These are phyloP conservation scores for Hebeloma cylindrosporum DNA, from an alignment of 768 basidiomycete genomes.

Conservation along the genomic window DNA sequence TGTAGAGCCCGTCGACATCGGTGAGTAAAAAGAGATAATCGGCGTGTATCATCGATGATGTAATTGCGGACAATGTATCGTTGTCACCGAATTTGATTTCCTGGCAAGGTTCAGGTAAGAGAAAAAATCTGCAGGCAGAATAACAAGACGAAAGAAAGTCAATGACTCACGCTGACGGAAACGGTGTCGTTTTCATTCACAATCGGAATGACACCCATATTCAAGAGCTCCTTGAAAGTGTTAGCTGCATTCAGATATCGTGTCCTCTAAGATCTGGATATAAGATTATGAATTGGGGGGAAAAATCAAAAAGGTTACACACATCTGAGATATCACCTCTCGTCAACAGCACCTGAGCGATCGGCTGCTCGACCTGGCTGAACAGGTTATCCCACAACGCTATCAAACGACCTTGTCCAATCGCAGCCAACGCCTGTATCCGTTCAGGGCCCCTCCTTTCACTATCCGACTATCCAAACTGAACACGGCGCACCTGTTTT, in stretches of 20 bases:
- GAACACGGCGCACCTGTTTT: constrained; percentile 67
- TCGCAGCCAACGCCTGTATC: constrained; percentile 88
- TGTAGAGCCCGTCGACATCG: constrained; percentile 95
- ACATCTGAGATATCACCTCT: constrained; percentile 98
- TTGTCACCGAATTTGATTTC: constrained; percentile 99
- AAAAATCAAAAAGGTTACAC: constrained; percentile 20
- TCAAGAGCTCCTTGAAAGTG: constrained; percentile 87
- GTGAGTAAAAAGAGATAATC: constrained; percentile 97
- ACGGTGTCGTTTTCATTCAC: constrained; percentile 99
- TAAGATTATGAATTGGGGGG: background rate
- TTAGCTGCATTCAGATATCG: constrained; percentile 96
- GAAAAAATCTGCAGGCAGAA: background rate
- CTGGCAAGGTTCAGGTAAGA: constrained; percentile 36
- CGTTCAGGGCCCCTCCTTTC: too few species aligned
- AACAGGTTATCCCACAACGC: constrained; percentile 98
- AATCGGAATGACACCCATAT: constrained; percentile 95
- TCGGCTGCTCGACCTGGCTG: constrained; percentile 89
- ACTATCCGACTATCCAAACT: too few species aligned
- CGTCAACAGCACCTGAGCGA: constrained; percentile 92
- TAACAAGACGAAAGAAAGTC: background rate
- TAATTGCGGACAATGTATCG: constrained; percentile 96
- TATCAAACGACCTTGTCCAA: constrained; percentile 95
- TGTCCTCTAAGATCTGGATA: constrained; percentile 60
- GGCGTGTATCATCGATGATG: constrained; percentile 95
- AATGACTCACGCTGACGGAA: constrained; percentile 82